Conservation (phyloP, 805 yeast species). For the Priceomyces castillae region DNA sequence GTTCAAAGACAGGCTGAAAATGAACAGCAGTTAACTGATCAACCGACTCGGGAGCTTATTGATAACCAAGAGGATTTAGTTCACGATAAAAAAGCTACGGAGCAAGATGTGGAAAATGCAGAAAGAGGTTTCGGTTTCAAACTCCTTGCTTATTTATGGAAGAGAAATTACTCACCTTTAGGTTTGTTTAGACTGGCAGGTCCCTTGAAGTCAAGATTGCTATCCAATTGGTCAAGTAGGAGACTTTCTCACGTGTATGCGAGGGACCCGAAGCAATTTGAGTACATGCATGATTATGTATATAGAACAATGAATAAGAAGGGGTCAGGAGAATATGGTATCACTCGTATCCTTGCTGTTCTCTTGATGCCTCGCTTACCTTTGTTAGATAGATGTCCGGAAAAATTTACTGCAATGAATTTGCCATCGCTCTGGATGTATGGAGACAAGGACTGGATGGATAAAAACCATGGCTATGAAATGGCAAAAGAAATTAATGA, state of each 20-base stretch:
- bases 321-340: slow-evolving; percentile 65
- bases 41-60: slow-evolving; percentile 15
- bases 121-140: slow-evolving; percentile 18
- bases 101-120: slow-evolving; percentile 5
- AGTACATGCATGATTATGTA: slow-evolving; percentile 50
- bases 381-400: slow-evolving; percentile 49
- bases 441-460: slow-evolving; percentile 75
- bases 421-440: slow-evolving; percentile 58
- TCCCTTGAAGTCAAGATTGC: slow-evolving; percentile 54
- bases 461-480: slow-evolving; percentile 54
- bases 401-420: slow-evolving; percentile 35
- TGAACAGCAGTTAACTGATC: slow-evolving; percentile 11
- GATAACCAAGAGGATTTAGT: slow-evolving; percentile 28
- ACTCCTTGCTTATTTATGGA: slow-evolving; percentile 48
- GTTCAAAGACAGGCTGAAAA: slow-evolving; percentile 15
- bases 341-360: slow-evolving; percentile 57
- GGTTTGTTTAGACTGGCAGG: slow-evolving; percentile 48
- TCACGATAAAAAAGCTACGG: slow-evolving; percentile 2
- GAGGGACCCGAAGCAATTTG: slow-evolving; percentile 29
- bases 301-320: slow-evolving; percentile 51
- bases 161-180: slow-evolving; percentile 53
- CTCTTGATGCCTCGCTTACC: slow-evolving; percentile 61
- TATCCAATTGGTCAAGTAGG: slow-evolving; percentile 53
- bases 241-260: slow-evolving; percentile 42
- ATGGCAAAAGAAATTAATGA: slow-evolving; percentile 32